A percentile compares a stretch with the other conserved stretches of the same genome.
Evolutionary conservation across 495 filamentous ascomycete genomes (phyloP).

Genomic region (Aspergillus funiculosus): DNA sequence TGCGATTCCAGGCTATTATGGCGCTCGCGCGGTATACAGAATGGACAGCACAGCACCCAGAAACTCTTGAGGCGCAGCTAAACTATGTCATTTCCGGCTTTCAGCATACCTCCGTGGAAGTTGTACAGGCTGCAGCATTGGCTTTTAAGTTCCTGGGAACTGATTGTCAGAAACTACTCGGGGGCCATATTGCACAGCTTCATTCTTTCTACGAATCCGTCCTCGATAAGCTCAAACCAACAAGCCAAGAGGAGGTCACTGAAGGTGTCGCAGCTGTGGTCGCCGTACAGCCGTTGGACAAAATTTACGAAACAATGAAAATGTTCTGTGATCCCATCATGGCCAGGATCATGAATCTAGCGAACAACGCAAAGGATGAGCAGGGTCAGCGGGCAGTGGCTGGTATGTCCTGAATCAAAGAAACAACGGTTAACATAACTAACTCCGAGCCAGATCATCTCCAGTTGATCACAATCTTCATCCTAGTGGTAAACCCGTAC

Average conservation of each 20-base stretch:
- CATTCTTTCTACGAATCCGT: conserved; percentile 88
- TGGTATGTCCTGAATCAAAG: conserved; percentile 49
- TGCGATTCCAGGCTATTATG: conserved; percentile 96
- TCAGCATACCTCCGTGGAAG: conserved; percentile 74
- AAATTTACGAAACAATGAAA: conserved; percentile 78
- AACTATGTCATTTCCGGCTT: conserved; percentile 93
- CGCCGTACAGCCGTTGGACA: conserved; percentile 71
- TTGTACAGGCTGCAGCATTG: conserved; percentile 84
- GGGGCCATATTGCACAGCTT: conserved; percentile 70
- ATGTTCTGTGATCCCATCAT: conserved; percentile 93
- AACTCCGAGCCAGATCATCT: conserved; percentile 60
- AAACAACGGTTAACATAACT: conserved; percentile 15
- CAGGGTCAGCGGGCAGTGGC: conserved; percentile 75
- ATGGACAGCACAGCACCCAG: conserved; percentile 92
- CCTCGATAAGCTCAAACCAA: conserved; percentile 71
- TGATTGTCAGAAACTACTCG: conserved; percentile 83
- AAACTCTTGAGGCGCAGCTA: conserved; percentile 84
- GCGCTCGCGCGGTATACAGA: conserved; percentile 93
- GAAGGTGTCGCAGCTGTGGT: conserved; percentile 91
- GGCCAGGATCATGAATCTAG: conserved; percentile 75
- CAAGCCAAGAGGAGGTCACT: conserved; percentile 91
- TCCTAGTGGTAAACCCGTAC: conserved; percentile 72
- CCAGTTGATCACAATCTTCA: conserved; percentile 84
- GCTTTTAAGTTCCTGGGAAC: conserved; percentile 95
- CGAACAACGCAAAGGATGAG: conserved; percentile 77